These are phyloP conservation scores for Phanerodontia chrysosporium DNA, from an alignment of 768 basidiomycete genomes.

Conservation along the genomic window DNA sequence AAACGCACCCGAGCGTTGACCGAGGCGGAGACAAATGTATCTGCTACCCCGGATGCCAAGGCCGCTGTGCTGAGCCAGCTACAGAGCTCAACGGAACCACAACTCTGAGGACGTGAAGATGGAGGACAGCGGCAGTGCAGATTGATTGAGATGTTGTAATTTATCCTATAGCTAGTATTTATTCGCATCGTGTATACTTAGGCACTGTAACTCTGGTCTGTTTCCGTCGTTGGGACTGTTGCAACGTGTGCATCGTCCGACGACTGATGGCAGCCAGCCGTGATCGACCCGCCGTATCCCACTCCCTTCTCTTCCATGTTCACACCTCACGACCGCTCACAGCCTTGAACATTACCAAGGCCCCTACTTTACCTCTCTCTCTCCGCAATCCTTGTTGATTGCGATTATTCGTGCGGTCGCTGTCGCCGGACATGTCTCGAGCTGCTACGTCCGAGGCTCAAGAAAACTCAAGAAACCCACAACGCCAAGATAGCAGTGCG, in stretches of 20 bases:
- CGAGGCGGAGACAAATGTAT: background rate
- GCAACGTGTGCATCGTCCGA: background rate
- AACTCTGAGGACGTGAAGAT: background rate
- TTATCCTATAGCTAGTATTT: constrained; percentile 4
- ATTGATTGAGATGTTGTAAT: background rate
- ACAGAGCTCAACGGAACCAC: background rate
- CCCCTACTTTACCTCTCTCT: background rate
- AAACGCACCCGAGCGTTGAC: background rate
- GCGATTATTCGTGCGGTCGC: background rate
- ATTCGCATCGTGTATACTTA: background rate
- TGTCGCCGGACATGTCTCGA: background rate
- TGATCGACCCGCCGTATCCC: constrained; percentile 2
- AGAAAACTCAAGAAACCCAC: background rate
- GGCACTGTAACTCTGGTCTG: background rate
- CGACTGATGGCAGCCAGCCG: background rate
- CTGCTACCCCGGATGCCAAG: background rate
- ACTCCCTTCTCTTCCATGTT: background rate
- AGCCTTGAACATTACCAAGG: background rate
- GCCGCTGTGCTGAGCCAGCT: background rate
- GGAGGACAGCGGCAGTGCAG: no score
- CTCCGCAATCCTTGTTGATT: background rate
- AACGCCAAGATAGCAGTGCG: constrained; percentile 2
- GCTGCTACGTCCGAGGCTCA: background rate
- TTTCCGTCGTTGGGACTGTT: background rate
- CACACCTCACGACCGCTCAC: background rate